Evolutionary conservation across 345 rosid genomes (phyloP), one percentile per base, ranked within the genome.

Genomic region (Pistacia integerrima): DNA sequence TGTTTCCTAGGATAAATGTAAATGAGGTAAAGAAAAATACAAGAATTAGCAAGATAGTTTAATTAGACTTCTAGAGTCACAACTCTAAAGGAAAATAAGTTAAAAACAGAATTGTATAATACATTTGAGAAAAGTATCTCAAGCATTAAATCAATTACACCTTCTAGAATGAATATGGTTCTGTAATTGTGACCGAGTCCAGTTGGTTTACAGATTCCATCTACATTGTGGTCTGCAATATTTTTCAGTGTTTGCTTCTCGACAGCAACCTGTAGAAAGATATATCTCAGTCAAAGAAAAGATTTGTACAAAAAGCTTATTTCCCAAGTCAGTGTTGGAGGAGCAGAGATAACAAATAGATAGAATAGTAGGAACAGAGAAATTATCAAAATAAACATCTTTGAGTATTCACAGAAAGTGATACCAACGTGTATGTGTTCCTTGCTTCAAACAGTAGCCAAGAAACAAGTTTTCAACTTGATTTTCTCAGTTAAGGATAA

Each of bases 191-290:
- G 6, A 38, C 4, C 4, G 41, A 38, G 6, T 6, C 41, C 7
- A 38, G 41, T 4, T 38, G 98, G 95, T 79, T 90, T 93, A 78
- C 89, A 90, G 75, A 96, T 81, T 52, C 92, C 85, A 82, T 92
- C 91, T 35, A 91, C 98, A 10, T 93, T 91, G 82, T 93, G 84
- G 77, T 90, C 97, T 1, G 97, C 92, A 55, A 96, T 97, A 77
- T 84, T 90, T 87, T 93, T 96, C 78, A 96, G 87, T 0, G 94
- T 92, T 61, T 73, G 89, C 79, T 90, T 91, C 87, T 90, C 87
- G 60, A 90, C 93, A 51, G 87, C 92, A 78, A 96, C 98, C 99
- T 95, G 83, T 70, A 81, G 16, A 57, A 41, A 67, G 51, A 62
- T 20, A 64, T 17, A 73, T 51, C 46, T 60, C 57, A 11, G 38